These are phyloP conservation scores for Fusarium sp. DNA, from an alignment of 2,329 filamentous ascomycete genomes.

Conservation along the genomic window DNA sequence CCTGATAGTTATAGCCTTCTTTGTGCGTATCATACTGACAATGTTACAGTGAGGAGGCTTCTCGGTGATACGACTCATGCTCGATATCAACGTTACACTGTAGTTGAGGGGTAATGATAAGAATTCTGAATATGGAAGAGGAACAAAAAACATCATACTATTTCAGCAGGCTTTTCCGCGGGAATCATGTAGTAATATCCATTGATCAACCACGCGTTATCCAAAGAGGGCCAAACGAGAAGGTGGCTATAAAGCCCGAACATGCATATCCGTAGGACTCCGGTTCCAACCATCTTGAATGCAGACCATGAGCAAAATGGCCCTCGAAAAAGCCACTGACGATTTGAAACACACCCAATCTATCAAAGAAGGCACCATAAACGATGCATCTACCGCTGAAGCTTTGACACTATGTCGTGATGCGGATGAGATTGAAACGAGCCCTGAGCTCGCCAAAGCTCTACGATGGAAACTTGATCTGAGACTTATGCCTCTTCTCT, in stretches of 20 bases:
- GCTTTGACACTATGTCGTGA: neutral
- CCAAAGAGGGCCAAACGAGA: fast-evolving
- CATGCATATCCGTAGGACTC: neutral
- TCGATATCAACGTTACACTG: neutral
- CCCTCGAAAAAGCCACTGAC: neutral
- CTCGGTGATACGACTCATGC: neutral
- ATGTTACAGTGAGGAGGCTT: too few species aligned
- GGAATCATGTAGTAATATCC: neutral
- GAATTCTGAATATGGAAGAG: neutral
- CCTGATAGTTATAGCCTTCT: too few species aligned
- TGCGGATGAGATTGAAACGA: neutral
- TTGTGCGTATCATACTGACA: neutral
- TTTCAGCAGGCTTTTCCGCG: neutral
- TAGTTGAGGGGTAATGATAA: constrained; percentile 1
- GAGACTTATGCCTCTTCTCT: neutral
- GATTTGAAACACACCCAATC: constrained; percentile 6
- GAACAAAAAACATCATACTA: neutral
- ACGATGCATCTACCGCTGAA: constrained; percentile 4
- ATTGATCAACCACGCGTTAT: neutral
- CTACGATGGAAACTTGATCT: constrained; percentile 9
- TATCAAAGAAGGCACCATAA: neutral
- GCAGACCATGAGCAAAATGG: neutral
- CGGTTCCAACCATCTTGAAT: too few species aligned
- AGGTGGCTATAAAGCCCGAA: neutral
- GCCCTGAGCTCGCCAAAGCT: neutral